Evolutionary conservation across 768 basidiomycete species (phyloP), one percentile per base, ranked within the genome.

Genomic region (Rhodotorula sphaerocarpa): DNA sequence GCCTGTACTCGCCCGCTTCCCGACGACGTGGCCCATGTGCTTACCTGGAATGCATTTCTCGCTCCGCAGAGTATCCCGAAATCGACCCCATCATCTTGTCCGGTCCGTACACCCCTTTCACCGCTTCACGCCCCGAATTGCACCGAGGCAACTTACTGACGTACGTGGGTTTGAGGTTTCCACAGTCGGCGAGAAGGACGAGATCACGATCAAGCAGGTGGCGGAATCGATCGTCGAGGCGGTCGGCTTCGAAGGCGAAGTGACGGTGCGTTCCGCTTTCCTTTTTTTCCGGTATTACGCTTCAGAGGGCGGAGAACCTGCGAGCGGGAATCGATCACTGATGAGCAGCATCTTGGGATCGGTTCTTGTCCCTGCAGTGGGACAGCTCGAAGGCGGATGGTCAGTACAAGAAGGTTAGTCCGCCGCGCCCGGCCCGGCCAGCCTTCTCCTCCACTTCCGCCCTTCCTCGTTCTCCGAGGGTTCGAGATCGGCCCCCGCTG

Each of bases 71-170:
- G 73, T 95, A 97, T 74, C 82, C 91, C 55, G 86, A 88, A 70
- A 86, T 93, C 54, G 90, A 93, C 70, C 92, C 92, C 9, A 78
- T 96, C 74, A 96, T 95, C 70, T 81, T 96, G 23, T 91, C 89
- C 9, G 43, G 43, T 44, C 7, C 87, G 88, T 86, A n/a, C n/a
- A n/a, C n/a, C n/a, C n/a, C n/a, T n/a, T n/a, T n/a, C n/a, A n/a
- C n/a, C n/a, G n/a, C n/a, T n/a, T n/a, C n/a, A n/a, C n/a, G n/a
- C n/a, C n/a, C n/a, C n/a, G n/a, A n/a, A n/a, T n/a, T n/a, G n/a
- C n/a, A n/a, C n/a, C n/a, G n/a, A n/a, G n/a, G n/a, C n/a, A n/a
- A n/a, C n/a, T n/a, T n/a, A n/a, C n/a, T n/a, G n/a, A n/a, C n/a
- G n/a, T n/a, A n/a, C n/a, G n/a, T n/a, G n/a, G n/a, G 36, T 67